Evolutionary conservation across 805 yeast species (phyloP), one percentile per base, ranked within the genome.

Genomic region (Candida broadrunensis): DNA sequence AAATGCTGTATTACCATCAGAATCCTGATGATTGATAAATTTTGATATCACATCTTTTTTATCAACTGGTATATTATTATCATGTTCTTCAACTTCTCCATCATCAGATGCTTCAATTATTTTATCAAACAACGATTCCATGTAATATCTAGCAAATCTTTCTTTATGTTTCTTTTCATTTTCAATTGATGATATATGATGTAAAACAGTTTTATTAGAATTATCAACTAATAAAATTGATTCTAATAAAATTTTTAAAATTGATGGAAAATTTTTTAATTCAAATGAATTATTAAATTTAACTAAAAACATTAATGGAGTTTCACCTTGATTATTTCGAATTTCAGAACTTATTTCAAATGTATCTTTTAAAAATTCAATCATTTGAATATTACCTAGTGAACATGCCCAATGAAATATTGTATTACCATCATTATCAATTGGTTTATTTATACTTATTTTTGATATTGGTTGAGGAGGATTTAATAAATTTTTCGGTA

Each of bases 381-480:
- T 91, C 38, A 90, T 71, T 2, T 80, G 67, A 1, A 83, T 63
- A 43, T 88, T 80, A 0, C 95, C 98, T 59, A 93, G 73, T 0
- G 97, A 87, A 13, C 97, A 82, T 3, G 97, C 95, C 95, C 98
- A 87, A 62, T 93, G 99, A 42, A 93, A 72, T 0, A 96, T 88
- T 0, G 96, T 85, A 56, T 93, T 93, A 0, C 98, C 97, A 43
- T 84, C 80, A 51, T 87, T 95, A 62, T 95, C 99, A 34, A 95
- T 86, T 1, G 97, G 83, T 25, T 88, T 87, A 54, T 88, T 93
- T 37, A 90, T 71, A 44, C 80, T 76, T 27, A 87, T 78, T 50
- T 79, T 77, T n/a, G 55, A 47, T 2, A 66, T 43, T 7, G 75
- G 74, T 27, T 68, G 63, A 1, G 91, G 90, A 5, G 86, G 85